Conservation (phyloP, 257 asterid species). For the Petunia axillaris region DNA sequence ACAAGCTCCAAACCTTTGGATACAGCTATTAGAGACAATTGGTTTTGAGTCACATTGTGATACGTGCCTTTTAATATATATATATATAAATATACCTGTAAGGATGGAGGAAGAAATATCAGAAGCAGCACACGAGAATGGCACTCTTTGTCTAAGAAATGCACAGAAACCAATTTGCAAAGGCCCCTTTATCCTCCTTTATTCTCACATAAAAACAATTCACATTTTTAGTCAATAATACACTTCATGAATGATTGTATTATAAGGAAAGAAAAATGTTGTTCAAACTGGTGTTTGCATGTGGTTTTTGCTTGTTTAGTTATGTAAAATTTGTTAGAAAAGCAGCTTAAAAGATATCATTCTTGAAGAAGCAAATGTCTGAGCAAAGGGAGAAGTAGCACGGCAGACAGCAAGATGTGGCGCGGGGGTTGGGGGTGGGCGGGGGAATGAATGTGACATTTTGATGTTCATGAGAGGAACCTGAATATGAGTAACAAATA, state of each 20-base stretch:
- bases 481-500: conserved; percentile 17
- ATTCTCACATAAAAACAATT: conserved; percentile 15
- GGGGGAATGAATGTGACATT: neutral
- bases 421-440: neutral
- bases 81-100: neutral
- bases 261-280: conserved; percentile 15
- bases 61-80: conserved; percentile 5
- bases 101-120: conserved; percentile 13
- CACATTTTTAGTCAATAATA: conserved; percentile 13
- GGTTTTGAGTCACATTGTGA: conserved; percentile 20
- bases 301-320: conserved; percentile 23
- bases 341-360: conserved; percentile 6
- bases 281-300: conserved; percentile 21
- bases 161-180: neutral
- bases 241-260: conserved; percentile 15
- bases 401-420: conserved; percentile 7
- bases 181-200: conserved; percentile 23
- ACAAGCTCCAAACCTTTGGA: conserved; percentile 19
- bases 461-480: conserved; percentile 16
- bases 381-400: conserved; percentile 21
- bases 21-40: conserved; percentile 10
- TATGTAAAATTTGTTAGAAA: conserved; percentile 10
- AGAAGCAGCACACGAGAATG: conserved; percentile 22
- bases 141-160: conserved; percentile 8
- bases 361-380: conserved; percentile 15